Evolutionary conservation across 306 rosid genomes (phyloP), one percentile per base, ranked within the genome.

Genomic region (Castanea mollissima): DNA sequence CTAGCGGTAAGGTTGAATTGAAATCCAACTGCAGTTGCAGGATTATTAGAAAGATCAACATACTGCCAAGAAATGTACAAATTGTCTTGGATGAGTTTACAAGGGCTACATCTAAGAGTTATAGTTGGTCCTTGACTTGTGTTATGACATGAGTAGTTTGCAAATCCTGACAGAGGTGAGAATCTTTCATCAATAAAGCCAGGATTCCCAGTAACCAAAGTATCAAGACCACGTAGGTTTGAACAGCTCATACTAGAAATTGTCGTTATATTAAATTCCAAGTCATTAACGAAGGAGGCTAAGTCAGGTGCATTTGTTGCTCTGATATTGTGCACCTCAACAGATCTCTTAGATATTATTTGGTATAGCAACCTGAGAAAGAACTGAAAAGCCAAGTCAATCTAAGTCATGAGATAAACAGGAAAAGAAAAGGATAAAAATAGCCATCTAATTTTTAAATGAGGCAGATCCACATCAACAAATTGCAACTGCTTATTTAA

Each of bases 11-110:
- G 91, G 82, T 86, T 86, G 89, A 96, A 96, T 84, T 90, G 90
- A 76, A 91, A 96, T 77, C 99, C 99, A 71, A 91, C 99, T n/a
- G 98, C 96, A 59, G 89, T 71, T 38, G 96, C 99, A 52, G 99
- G 99, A 85, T 44, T 86, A 76, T 86, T 83, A 23, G 96, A 97
- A 74, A 96, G 90, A 89, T 96, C 99, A 81, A 88, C 76, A 70
- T 86, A 96, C 57, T 85, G 88, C 99, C 98, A 96, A 6, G 99
- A 96, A 76, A 96, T 86, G 84, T 87, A 93, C 88, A 93, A 70
- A 73, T 78, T 85, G 83, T 96, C 99, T 77, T 63, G 83, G 78
- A 84, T 55, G 55, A 90, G 85, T 55, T 75, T 86, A 87, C 99
- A 96, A 51, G 59, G 85, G 74, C 34, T 78, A 79, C 99, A 96